Conservation (phyloP, 305 asterid genomes). For the Petunia hybrid region DNA sequence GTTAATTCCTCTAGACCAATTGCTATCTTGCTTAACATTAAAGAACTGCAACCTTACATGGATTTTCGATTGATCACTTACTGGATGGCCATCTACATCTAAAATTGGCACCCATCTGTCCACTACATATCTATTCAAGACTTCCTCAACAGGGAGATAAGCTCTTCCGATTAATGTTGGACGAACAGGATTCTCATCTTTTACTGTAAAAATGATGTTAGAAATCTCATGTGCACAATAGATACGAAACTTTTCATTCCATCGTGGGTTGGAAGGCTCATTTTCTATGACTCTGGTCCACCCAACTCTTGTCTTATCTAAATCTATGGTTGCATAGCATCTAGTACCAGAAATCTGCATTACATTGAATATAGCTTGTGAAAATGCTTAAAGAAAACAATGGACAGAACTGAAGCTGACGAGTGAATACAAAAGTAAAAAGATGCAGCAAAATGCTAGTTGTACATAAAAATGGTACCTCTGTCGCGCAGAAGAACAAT, state of each 20-base stretch:
- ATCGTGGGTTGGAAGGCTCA: slow-evolving; percentile 64
- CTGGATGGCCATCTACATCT: too few species aligned
- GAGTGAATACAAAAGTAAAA: too few species aligned
- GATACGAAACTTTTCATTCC: slow-evolving; percentile 65
- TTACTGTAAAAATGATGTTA: slow-evolving; percentile 67
- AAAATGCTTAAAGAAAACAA: background rate
- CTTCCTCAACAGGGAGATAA: too few species aligned
- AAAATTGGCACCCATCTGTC: too few species aligned
- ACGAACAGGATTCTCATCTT: slow-evolving; percentile 61
- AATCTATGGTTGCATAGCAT: slow-evolving; percentile 75
- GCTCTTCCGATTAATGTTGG: slow-evolving; percentile 87
- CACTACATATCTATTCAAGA: too few species aligned
- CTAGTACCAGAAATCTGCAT: slow-evolving; percentile 56
- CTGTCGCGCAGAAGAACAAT: slow-evolving; percentile 61
- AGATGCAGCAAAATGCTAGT: background rate
- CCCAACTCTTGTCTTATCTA: slow-evolving; percentile 73
- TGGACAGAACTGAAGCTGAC: background rate
- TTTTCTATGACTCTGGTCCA: slow-evolving; percentile 60
- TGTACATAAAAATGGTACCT: slow-evolving; percentile 45
- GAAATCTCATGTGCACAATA: slow-evolving; percentile 74
- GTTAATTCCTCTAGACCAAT: background rate
- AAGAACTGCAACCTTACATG: slow-evolving; percentile 52
- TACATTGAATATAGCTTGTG: background rate
- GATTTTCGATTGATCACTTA: slow-evolving; percentile 30
- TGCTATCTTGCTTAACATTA: slow-evolving; percentile 30